A percentile compares a stretch with the other conserved stretches of the same genome.
These are phyloP conservation scores for Samsoniella hepiali DNA, from an alignment of 2,329 filamentous ascomycete species.

Conservation along the genomic window DNA sequence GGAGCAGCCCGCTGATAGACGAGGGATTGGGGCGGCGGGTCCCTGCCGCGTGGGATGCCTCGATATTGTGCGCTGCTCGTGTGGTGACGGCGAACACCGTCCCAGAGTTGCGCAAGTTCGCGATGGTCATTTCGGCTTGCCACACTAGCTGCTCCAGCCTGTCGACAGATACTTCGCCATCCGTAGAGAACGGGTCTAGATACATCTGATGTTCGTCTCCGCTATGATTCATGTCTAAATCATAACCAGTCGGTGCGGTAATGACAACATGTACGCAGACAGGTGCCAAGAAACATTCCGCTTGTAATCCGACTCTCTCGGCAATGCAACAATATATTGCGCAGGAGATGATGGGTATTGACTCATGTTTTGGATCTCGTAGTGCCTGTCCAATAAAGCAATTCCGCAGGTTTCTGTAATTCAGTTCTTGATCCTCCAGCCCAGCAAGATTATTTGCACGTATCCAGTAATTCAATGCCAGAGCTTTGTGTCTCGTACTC, in stretches of 20 bases:
- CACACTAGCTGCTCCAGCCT: slow-evolving; percentile 60
- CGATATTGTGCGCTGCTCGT: slow-evolving; percentile 73
- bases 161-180: slow-evolving; percentile 60
- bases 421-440: slow-evolving; percentile 57
- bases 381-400: slow-evolving; percentile 84
- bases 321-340: slow-evolving; percentile 84
- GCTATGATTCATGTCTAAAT: slow-evolving; percentile 54
- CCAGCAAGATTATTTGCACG: slow-evolving; percentile 66
- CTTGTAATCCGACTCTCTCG: slow-evolving; percentile 68
- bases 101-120: slow-evolving; percentile 61
- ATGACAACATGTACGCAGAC: slow-evolving; percentile 83
- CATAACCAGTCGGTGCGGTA: slow-evolving; percentile 55
- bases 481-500: slow-evolving; percentile 64
- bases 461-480: slow-evolving; percentile 67
- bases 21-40: slow-evolving; percentile 28
- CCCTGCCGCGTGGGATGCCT: slow-evolving; percentile 38
- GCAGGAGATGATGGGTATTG: slow-evolving; percentile 80
- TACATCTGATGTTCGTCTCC: slow-evolving; percentile 58
- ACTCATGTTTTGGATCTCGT: slow-evolving; percentile 68
- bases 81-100: slow-evolving; percentile 65
- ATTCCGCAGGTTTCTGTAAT: slow-evolving; percentile 79
- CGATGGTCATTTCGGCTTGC: slow-evolving; percentile 41
- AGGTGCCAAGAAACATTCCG: slow-evolving; percentile 76
- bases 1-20: slow-evolving; percentile 34
- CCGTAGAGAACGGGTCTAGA: slow-evolving; percentile 74